Conservation (phyloP, 1,139 yeast genomes). For the Hansenula anomala region DNA sequence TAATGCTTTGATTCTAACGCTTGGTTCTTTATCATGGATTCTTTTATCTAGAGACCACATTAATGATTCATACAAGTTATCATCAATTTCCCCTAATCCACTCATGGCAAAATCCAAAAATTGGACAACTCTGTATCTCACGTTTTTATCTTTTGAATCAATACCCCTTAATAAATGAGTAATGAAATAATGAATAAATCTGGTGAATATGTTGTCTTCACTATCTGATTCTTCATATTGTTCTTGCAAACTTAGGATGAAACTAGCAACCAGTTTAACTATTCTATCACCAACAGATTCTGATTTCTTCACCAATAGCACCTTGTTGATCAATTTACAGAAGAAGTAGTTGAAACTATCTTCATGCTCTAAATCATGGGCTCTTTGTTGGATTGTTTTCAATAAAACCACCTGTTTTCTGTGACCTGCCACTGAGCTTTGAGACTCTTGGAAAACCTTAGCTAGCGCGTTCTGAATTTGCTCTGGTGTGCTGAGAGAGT, state of each 20-base stretch:
- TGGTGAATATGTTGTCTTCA: slow-evolving; percentile 38
- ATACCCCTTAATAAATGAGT: slow-evolving; percentile 70
- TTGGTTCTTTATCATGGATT: slow-evolving; percentile 72
- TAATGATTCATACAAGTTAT: slow-evolving; percentile 61
- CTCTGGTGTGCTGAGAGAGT: slow-evolving; percentile 17
- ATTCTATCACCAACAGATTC: slow-evolving; percentile 75
- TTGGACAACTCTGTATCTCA: slow-evolving; percentile 78
- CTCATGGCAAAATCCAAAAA: slow-evolving; percentile 69
- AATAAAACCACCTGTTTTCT: slow-evolving; percentile 65
- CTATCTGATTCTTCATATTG: slow-evolving; percentile 28
- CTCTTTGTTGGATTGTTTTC: slow-evolving; percentile 52
- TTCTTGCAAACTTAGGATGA: slow-evolving; percentile 45
- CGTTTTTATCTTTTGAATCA: slow-evolving; percentile 71
- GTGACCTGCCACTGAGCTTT: slow-evolving; percentile 67
- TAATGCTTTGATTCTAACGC: slow-evolving; percentile 78
- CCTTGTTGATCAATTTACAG: slow-evolving; percentile 55
- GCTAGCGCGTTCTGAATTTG: slow-evolving; percentile 46
- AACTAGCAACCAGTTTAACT: slow-evolving; percentile 67
- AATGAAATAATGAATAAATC: slow-evolving; percentile 58
- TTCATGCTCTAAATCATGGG: slow-evolving; percentile 46
- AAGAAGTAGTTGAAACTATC: slow-evolving; percentile 58
- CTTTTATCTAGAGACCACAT: slow-evolving; percentile 59
- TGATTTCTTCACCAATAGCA: slow-evolving; percentile 63
- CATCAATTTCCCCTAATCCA: slow-evolving; percentile 72
- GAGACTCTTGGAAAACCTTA: slow-evolving; percentile 79